Percentiles rank a stretch among this genome's conserved stretches.
Conservation (phyloP, 2,329 filamentous ascomycete genomes). For the Colletotrichum sp. region DNA sequence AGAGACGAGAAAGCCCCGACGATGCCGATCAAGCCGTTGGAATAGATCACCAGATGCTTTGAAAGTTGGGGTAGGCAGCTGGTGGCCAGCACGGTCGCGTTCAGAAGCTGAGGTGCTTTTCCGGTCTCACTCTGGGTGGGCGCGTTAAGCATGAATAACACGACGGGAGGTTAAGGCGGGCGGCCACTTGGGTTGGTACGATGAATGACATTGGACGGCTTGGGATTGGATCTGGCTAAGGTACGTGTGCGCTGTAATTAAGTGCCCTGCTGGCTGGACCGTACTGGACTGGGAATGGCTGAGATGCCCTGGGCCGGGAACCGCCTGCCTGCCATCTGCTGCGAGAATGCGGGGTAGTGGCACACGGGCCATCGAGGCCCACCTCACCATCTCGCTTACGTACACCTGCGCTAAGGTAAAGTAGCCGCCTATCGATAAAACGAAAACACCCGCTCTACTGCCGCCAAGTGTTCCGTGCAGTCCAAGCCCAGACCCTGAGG, state of each 20-base stretch:
- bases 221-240: not conserved
- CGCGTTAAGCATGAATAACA: not conserved
- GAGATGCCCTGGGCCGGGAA: not conserved
- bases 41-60: not conserved
- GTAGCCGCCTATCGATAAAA: not conserved
- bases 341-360: constrained; percentile 9
- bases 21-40: constrained; percentile 10
- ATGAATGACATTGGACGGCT: not conserved
- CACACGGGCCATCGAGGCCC: not conserved
- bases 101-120: not conserved
- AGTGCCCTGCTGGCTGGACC: not conserved
- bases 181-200: not conserved
- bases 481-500: too few relatives aligned
- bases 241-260: not conserved
- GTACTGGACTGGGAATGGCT: not conserved
- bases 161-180: not conserved
- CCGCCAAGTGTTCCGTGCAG: too few relatives aligned
- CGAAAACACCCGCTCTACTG: not conserved
- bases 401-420: not conserved
- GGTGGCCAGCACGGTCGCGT: not conserved
- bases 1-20: constrained; percentile 15
- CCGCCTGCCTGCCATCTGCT: not conserved
- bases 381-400: not conserved
- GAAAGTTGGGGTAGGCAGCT: not conserved
- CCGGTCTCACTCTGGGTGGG: not conserved